Conservation (phyloP, 1,139 yeast genomes). For the Spencermartinsiella ligniputridi region DNA sequence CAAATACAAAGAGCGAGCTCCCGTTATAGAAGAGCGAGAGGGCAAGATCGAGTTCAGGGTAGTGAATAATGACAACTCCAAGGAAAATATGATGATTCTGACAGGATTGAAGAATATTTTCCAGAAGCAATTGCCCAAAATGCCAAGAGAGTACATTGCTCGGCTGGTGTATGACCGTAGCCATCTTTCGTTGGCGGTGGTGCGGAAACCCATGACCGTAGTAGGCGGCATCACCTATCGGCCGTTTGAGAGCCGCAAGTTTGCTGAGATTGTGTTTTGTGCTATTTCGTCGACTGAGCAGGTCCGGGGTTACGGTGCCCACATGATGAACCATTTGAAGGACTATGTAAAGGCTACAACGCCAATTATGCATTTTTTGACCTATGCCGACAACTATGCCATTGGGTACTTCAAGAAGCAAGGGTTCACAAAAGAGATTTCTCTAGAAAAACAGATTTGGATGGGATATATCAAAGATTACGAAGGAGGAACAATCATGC, state of each 20-base stretch:
- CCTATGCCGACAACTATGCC: constrained; percentile 98
- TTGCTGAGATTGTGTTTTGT: constrained; percentile 98
- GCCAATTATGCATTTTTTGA: constrained; percentile 78
- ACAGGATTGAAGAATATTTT: constrained; percentile 95
- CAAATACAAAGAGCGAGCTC: constrained; percentile 86
- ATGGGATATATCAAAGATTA: constrained; percentile 98
- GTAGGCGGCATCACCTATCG: constrained; percentile 97
- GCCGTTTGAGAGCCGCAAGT: constrained; percentile 83
- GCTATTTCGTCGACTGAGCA: constrained; percentile 97
- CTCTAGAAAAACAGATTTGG: constrained; percentile 84
- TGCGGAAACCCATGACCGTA: constrained; percentile 85
- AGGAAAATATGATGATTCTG: constrained; percentile 82
- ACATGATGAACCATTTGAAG: constrained; percentile 93
- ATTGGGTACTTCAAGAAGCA: constrained; percentile 97
- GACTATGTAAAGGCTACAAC: constrained; percentile 92
- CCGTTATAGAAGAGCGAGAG: constrained; percentile 87
- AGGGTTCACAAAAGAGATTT: constrained; percentile 93
- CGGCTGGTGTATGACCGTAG: constrained; percentile 90
- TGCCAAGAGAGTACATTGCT: constrained; percentile 97
- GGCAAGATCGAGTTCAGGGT: constrained; percentile 92
- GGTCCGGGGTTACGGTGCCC: constrained; percentile 98
- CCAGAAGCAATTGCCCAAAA: constrained; percentile 94
- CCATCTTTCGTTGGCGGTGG: constrained; percentile 93
- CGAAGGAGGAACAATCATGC: constrained; percentile 99
- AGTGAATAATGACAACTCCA: constrained; percentile 87